phyloP scores from a whole-genome alignment of 129 eudicot species.

The Saussurea involucrata region DNA sequence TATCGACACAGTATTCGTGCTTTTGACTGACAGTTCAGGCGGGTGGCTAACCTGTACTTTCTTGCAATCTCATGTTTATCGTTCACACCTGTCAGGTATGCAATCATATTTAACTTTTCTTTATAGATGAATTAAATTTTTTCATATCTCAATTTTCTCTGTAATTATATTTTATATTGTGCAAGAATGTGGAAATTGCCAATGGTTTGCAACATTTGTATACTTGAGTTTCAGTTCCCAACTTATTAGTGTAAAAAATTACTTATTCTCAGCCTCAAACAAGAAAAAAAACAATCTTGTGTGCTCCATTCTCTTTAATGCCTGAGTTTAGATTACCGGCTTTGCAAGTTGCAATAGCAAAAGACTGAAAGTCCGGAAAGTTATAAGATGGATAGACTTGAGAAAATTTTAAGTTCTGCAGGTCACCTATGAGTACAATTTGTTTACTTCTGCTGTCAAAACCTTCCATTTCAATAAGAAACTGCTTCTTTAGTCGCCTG shows the following conservation, averaged over 20 bases:
- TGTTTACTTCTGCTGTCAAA: constrained; percentile 83
- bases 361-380: neutral
- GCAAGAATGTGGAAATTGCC: no score
- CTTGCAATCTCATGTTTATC: no score
- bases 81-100: no score
- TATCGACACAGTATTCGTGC: constrained; percentile 21
- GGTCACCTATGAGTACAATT: constrained; percentile 80
- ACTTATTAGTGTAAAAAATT: neutral
- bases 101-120: no score
- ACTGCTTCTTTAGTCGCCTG: constrained; percentile 93
- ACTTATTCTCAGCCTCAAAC: neutral
- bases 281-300: neutral
- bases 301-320: neutral
- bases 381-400: neutral
- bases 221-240: neutral
- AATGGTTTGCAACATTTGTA: neutral
- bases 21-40: neutral
- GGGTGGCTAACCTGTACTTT: no score
- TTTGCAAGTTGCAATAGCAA: neutral
- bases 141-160: no score
- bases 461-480: constrained; percentile 99
- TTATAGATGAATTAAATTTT: no score
- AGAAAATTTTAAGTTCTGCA: neutral
- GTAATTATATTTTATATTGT: no score
- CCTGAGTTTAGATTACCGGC: neutral